A percentile compares a stretch with the other conserved stretches of the same genome.
These are phyloP conservation scores for Fusarium sulawesiense DNA, from an alignment of 2,329 filamentous ascomycete species.

Conservation along the genomic window DNA sequence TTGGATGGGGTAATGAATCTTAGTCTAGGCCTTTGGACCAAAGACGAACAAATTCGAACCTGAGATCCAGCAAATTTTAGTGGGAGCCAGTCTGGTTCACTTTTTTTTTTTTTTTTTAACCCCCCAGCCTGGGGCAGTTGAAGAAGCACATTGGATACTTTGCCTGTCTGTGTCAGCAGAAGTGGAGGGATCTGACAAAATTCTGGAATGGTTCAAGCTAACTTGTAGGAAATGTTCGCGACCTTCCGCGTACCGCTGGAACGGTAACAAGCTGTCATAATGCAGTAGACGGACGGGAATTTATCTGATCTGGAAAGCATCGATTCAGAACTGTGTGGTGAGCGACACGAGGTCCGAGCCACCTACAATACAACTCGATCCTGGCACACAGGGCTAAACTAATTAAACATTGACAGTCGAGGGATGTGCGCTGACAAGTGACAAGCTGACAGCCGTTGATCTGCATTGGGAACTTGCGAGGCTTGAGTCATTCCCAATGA, in stretches of 20 bases:
- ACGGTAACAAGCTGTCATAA: slow-evolving; percentile 43
- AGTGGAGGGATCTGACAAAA: slow-evolving; percentile 17
- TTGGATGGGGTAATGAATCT: slow-evolving; percentile 26
- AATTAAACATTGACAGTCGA: slow-evolving; percentile 12
- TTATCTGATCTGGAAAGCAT: slow-evolving; percentile 12
- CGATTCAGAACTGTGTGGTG: slow-evolving; percentile 6
- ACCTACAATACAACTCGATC: slow-evolving; percentile 6
- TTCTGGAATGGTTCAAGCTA: slow-evolving; percentile 30
- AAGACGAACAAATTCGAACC: background rate
- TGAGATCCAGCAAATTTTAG: background rate
- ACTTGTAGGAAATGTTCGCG: slow-evolving; percentile 21
- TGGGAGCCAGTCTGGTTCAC: background rate
- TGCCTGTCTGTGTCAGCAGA: background rate
- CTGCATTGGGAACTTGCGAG: slow-evolving; percentile 9
- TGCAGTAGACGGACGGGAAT: slow-evolving; percentile 20
- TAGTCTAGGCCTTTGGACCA: background rate
- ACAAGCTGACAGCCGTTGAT: slow-evolving; percentile 31
- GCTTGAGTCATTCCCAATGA: slow-evolving; percentile 30
- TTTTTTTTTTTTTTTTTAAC: too few species aligned
- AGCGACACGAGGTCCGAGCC: slow-evolving; percentile 13
- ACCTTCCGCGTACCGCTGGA: slow-evolving; percentile 40
- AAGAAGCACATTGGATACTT: slow-evolving; percentile 19
- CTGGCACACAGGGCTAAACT: background rate
- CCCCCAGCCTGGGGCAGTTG: slow-evolving; percentile 12
- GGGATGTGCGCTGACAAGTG: slow-evolving; percentile 7